Evolutionary conservation across 2,329 filamentous ascomycete genomes (phyloP).

Genomic region (Curvularia sp.): DNA sequence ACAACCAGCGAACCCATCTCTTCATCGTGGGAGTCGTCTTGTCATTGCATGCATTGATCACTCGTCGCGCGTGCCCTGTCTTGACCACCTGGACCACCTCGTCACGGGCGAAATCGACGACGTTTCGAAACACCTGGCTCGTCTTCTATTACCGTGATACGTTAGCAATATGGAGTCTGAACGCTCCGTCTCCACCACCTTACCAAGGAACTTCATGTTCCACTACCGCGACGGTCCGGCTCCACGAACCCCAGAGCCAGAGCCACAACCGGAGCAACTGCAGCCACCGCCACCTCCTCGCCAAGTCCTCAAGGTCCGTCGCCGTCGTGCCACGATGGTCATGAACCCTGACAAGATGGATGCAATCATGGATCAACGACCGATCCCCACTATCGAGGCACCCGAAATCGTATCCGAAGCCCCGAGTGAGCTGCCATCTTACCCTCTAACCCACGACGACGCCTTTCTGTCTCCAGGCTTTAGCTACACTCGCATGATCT

Average conservation of each 20-base stretch:
- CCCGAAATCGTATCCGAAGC: slow-evolving; percentile 48
- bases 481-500: slow-evolving; percentile 49
- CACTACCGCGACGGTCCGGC: slow-evolving; percentile 55
- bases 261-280: slow-evolving; percentile 45
- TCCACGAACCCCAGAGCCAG: slow-evolving; percentile 56
- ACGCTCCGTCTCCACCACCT: slow-evolving; percentile 58
- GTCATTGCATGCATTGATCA: slow-evolving; percentile 22
- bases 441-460: slow-evolving; percentile 39
- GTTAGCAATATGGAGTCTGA: slow-evolving; percentile 49
- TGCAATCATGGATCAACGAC: slow-evolving; percentile 39
- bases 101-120: slow-evolving; percentile 17
- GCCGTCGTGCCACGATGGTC: slow-evolving; percentile 51
- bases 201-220: slow-evolving; percentile 60
- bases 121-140: slow-evolving; percentile 14
- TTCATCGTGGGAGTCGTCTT: slow-evolving; percentile 23
- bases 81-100: slow-evolving; percentile 7
- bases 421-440: slow-evolving; percentile 34
- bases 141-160: slow-evolving; percentile 5
- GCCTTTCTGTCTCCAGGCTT: slow-evolving; percentile 53
- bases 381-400: slow-evolving; percentile 60
- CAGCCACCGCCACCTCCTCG: slow-evolving; percentile 55
- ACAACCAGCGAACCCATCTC: slow-evolving; percentile 30
- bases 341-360: slow-evolving; percentile 34
- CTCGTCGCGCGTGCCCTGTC: slow-evolving; percentile 20
- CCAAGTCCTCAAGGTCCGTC: slow-evolving; percentile 58